phyloP scores from a whole-genome alignment of 2,329 filamentous ascomycete species.

The Talaromyces verruculosus region DNA sequence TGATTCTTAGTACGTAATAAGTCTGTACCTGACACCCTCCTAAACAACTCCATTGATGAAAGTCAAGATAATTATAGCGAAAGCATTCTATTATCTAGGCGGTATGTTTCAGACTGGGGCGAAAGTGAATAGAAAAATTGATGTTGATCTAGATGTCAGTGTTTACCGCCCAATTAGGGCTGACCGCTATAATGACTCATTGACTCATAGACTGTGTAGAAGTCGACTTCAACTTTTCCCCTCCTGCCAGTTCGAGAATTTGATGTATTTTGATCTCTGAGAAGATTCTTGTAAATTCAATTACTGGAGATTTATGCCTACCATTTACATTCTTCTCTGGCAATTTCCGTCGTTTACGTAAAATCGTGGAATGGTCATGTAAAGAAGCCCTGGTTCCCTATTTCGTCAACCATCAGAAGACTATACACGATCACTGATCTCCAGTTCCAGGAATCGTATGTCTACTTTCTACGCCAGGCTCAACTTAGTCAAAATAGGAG shows the following conservation, averaged over 20 bases:
- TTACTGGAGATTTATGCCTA: neutral
- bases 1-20: neutral
- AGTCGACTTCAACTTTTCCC: neutral
- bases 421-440: neutral
- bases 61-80: neutral
- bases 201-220: neutral
- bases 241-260: neutral
- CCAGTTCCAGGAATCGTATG: neutral
- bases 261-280: neutral
- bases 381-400: constrained; percentile 6
- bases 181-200: constrained; percentile 17
- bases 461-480: neutral
- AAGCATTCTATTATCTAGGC: neutral
- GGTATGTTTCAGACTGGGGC: constrained; percentile 2
- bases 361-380: neutral
- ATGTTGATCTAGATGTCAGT: neutral
- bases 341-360: neutral
- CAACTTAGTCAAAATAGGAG: neutral
- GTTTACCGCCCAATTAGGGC: constrained; percentile 12
- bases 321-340: neutral
- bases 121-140: neutral
- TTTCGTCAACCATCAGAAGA: neutral
- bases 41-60: neutral
- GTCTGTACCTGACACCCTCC: neutral
- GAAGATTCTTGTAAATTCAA: neutral